Evolutionary conservation across 768 basidiomycete species (phyloP), one percentile per base, ranked within the genome.

Genomic region (Hygrocybe coccinea): DNA sequence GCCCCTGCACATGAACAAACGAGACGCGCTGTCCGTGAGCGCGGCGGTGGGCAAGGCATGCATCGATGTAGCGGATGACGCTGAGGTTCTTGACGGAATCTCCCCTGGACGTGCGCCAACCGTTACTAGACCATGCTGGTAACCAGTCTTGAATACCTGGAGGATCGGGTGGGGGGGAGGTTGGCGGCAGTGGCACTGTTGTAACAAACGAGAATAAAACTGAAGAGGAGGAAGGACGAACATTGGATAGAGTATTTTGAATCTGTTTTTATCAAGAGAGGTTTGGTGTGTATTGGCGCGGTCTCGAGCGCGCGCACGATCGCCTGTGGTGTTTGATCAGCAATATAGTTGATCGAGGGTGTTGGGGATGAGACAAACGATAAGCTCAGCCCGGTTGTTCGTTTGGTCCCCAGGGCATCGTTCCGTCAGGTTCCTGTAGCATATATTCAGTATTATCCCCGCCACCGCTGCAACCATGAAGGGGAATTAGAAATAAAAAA

Each of bases 301-400:
- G 80, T 83, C 68, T 97, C 91, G 5, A 97, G 73, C 17, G 87
- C 79, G 17, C 93, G 84, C 17, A 88, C 75, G 56, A 97, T 90
- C 10, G 93, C 91, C 94, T 95, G 64, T 46, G 7, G 24, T 53
- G 33, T 57, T 25, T 6, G 41, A 45, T 51, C 19, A 34, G 54
- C 57, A 39, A 49, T 19, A 49, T 19, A 29, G 41, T n/a, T 21
- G 37, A n/a, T 17, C 19, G 5, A 29, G 33, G 33, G 10, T n/a
- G n/a, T 11, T 37, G 35, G 36, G 19, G 33, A 33, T 34, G 34
- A 14, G 17, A 76, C 81, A 53, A 55, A 91, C 94, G 53, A 93
- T 83, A 33, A 95, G 76, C 67, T 97, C 94, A 10, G 92, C 94
- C 25, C 92, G 74, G 57, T 93, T 92, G 65, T 94, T 94, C 1